Conservation (phyloP, 23 red algal genomes). For the Chondrus crispus region DNA sequence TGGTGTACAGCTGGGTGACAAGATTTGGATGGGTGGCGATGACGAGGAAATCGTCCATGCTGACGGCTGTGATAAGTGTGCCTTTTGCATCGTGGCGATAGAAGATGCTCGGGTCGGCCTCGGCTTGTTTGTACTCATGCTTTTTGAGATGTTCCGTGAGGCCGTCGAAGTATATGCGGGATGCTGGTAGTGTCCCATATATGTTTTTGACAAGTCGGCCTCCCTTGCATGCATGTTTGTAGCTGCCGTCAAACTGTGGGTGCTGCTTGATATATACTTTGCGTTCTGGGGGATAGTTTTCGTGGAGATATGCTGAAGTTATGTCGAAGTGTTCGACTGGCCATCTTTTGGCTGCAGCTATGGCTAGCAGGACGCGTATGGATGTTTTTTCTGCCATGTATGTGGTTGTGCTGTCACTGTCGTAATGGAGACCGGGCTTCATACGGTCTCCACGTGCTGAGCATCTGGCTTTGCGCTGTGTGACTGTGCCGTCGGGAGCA, state of each 20-base stretch:
- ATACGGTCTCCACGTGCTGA: neutral
- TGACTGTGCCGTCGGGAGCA: neutral
- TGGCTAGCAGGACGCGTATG: neutral
- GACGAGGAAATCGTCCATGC: no score
- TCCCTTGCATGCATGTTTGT: neutral
- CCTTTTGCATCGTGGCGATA: neutral
- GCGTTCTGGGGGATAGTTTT: neutral
- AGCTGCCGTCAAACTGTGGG: neutral
- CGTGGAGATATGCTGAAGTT: neutral
- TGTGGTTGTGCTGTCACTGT: neutral
- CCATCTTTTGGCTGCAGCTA: neutral
- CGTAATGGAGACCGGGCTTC: neutral
- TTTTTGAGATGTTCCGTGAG: neutral
- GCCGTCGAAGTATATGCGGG: neutral
- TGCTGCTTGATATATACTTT: neutral
- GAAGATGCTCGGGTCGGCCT: slow-evolving; percentile 7
- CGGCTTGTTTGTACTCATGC: neutral
- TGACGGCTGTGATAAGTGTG: no score
- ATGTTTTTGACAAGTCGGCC: neutral
- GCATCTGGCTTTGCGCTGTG: neutral
- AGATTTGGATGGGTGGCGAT: no score
- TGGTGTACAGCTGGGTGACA: no score
- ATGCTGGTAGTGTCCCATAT: neutral
- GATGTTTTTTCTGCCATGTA: neutral
- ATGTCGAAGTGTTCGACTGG: slow-evolving; percentile 8